Evolutionary conservation across 805 yeast species (phyloP).

Genomic region (Yarrowia keelungensis): DNA sequence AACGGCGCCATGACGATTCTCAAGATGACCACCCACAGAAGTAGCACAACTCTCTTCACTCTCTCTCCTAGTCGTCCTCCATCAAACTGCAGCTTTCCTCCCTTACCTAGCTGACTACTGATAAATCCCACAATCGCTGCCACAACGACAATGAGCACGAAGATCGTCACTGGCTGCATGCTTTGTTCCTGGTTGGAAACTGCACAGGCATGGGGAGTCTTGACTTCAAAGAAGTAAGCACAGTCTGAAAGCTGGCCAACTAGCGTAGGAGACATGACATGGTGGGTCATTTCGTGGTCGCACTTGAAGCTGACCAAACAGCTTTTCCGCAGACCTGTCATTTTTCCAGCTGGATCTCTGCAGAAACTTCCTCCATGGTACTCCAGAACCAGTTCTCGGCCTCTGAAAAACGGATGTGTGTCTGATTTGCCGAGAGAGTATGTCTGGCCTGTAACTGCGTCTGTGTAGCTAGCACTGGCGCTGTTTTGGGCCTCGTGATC

Average conservation of each 20-base stretch:
- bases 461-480: conserved; percentile 66
- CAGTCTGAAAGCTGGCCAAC: conserved; percentile 79
- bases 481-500: conserved; percentile 47
- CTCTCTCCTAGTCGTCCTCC: background rate
- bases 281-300: conserved; percentile 67
- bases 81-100: background rate
- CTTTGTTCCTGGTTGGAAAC: conserved; percentile 72
- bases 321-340: conserved; percentile 58
- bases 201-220: conserved; percentile 87
- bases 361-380: conserved; percentile 68
- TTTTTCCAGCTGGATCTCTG: conserved; percentile 59
- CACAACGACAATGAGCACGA: conserved; percentile 62
- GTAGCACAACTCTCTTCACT: background rate
- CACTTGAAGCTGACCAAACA: conserved; percentile 76
- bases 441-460: conserved; percentile 52
- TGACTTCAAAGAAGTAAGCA: conserved; percentile 80
- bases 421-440: conserved; percentile 63
- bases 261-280: conserved; percentile 67
- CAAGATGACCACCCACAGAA: background rate
- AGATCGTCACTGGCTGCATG: conserved; percentile 57
- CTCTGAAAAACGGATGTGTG: conserved; percentile 69
- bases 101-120: conserved; percentile 16
- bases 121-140: conserved; percentile 49
- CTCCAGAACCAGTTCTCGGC: conserved; percentile 71
- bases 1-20: conserved; percentile 21